These are phyloP conservation scores for Fonsecaea multimorphosa DNA, from an alignment of 2,329 filamentous ascomycete genomes.

Conservation along the genomic window DNA sequence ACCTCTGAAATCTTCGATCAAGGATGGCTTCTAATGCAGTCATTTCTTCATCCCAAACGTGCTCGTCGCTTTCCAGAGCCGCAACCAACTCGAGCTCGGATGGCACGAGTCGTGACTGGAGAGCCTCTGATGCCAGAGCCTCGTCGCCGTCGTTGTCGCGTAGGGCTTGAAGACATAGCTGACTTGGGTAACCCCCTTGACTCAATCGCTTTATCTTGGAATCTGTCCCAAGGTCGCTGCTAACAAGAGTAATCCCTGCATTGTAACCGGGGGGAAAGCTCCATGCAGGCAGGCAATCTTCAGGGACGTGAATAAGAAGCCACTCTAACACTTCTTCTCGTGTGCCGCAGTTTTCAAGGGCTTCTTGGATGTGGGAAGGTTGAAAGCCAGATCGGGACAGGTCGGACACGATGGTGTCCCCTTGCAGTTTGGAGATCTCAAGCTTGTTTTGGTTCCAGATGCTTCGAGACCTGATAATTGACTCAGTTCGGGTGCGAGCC, in stretches of 20 bases:
- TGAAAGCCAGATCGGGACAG: slow-evolving; percentile 82
- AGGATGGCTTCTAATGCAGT: slow-evolving; percentile 84
- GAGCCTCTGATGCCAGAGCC: slow-evolving; percentile 73
- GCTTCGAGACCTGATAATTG: slow-evolving; percentile 75
- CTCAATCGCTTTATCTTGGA: slow-evolving; percentile 81
- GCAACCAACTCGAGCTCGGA: slow-evolving; percentile 25
- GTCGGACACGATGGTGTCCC: slow-evolving; percentile 70
- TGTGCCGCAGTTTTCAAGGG: slow-evolving; percentile 84
- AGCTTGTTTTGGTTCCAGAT: slow-evolving; percentile 86
- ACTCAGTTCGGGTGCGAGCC: slow-evolving; percentile 79
- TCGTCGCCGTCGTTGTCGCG: slow-evolving; percentile 76
- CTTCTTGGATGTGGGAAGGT: slow-evolving; percentile 87
- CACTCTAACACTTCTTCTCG: slow-evolving; percentile 92
- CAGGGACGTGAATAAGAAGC: slow-evolving; percentile 94
- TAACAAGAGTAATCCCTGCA: slow-evolving; percentile 85
- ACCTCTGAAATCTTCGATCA: slow-evolving; percentile 70
- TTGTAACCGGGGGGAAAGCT: slow-evolving; percentile 89
- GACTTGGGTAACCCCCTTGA: slow-evolving; percentile 80
- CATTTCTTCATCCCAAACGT: slow-evolving; percentile 85
- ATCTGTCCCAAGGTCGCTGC: slow-evolving; percentile 79
- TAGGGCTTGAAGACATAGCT: slow-evolving; percentile 80
- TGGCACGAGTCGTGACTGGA: slow-evolving; percentile 69
- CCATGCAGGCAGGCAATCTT: slow-evolving; percentile 94
- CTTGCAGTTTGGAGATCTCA: slow-evolving; percentile 64
- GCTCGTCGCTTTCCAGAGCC: slow-evolving; percentile 43